These are phyloP conservation scores for Microsporum canis DNA, from an alignment of 2,329 filamentous ascomycete species.

Conservation along the genomic window DNA sequence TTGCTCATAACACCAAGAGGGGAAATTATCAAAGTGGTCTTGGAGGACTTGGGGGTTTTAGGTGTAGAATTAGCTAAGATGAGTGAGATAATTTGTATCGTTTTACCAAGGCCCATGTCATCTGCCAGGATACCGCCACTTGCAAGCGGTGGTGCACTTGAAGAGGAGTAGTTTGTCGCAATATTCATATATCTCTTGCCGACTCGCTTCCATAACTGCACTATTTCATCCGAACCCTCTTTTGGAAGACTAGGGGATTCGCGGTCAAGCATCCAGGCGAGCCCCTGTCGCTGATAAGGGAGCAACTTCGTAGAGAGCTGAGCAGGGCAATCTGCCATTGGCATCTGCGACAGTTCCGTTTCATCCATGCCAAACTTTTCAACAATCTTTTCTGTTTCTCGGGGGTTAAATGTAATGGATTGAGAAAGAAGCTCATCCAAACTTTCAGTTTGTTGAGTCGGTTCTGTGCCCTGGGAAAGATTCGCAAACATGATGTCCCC, in stretches of 20 bases:
- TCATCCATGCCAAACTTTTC: constrained; percentile 64
- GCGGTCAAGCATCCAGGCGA: constrained; percentile 70
- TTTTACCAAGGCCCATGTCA: constrained; percentile 89
- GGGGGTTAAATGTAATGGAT: constrained; percentile 57
- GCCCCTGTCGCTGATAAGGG: constrained; percentile 66
- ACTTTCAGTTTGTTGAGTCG: constrained; percentile 8
- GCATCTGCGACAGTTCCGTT: constrained; percentile 57
- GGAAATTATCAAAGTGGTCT: constrained; percentile 65
- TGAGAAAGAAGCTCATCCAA: constrained; percentile 54
- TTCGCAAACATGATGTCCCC: constrained; percentile 26
- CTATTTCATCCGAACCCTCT: constrained; percentile 46
- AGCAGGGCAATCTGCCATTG: constrained; percentile 57
- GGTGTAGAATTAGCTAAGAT: constrained; percentile 48
- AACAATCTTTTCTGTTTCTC: constrained; percentile 52
- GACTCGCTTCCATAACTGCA: constrained; percentile 65
- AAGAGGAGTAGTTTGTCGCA: constrained; percentile 57
- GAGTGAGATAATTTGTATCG: constrained; percentile 70
- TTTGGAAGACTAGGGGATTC: constrained; percentile 58
- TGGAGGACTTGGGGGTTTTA: constrained; percentile 37
- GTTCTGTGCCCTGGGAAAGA: constrained; percentile 22
- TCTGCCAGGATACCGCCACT: constrained; percentile 79
- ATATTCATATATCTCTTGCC: constrained; percentile 50
- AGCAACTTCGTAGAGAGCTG: constrained; percentile 56
- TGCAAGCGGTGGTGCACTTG: constrained; percentile 49
- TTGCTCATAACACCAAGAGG: constrained; percentile 84